Conservation (phyloP, 768 basidiomycete species). For the Leccinellum rugosiceps region DNA sequence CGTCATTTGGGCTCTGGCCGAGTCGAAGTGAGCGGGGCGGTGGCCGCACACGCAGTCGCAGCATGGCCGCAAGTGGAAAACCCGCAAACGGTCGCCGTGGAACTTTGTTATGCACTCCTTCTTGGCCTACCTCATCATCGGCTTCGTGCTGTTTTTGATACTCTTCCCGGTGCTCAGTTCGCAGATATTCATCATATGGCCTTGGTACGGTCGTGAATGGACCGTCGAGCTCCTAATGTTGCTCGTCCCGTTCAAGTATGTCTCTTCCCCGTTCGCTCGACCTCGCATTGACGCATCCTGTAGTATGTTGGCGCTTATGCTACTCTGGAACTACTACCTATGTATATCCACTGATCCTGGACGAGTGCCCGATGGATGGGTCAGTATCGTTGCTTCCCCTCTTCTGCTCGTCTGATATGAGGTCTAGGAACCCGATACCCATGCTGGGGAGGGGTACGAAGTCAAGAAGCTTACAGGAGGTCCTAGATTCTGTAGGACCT, state of each 20-base stretch:
- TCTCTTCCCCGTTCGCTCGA: neutral
- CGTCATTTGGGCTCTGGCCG: neutral
- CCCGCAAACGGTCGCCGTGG: slow-evolving; percentile 2
- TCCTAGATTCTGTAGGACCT: slow-evolving; percentile 85
- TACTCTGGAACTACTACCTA: slow-evolving; percentile 87
- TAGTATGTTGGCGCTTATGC: slow-evolving; percentile 70
- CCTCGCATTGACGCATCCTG: slow-evolving; percentile 6
- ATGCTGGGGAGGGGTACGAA: slow-evolving; percentile 69
- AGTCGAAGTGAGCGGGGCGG: slow-evolving; percentile 6
- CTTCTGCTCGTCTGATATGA: slow-evolving; percentile 6
- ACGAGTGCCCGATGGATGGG: slow-evolving; percentile 74
- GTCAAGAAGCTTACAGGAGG: slow-evolving; percentile 84
- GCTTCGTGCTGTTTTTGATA: slow-evolving; percentile 68
- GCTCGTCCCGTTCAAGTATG: slow-evolving; percentile 91
- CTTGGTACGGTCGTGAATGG: slow-evolving; percentile 81
- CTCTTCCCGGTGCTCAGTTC: slow-evolving; percentile 86
- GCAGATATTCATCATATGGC: slow-evolving; percentile 89
- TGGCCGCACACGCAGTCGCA: slow-evolving; percentile 8
- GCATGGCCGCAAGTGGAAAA: slow-evolving; percentile 14
- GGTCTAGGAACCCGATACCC: slow-evolving; percentile 63
- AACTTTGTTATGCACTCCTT: slow-evolving; percentile 40
- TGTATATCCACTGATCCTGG: slow-evolving; percentile 86
- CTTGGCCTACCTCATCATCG: slow-evolving; percentile 62
- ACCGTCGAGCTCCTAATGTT: slow-evolving; percentile 72
- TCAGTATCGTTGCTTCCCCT: slow-evolving; percentile 31